phyloP scores from a whole-genome alignment of 192 early-diverging fungal species.

The Thoreauomyces humboldtii region DNA sequence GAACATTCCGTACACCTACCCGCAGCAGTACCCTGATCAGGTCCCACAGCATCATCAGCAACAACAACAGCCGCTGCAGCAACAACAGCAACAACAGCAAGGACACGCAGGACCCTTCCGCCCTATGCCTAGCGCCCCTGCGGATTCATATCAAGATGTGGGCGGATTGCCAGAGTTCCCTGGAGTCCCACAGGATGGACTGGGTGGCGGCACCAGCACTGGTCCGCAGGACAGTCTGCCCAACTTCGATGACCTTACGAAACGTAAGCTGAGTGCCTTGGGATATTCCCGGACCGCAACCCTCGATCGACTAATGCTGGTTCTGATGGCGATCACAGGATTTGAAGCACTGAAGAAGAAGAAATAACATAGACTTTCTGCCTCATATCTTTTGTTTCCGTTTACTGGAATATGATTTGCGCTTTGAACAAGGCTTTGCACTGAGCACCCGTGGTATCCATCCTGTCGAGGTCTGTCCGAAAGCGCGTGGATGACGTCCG shows the following conservation, averaged over 20 bases:
- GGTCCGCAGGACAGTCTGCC: constrained; percentile 49
- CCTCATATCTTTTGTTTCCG: too few species aligned
- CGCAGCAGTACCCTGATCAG: constrained; percentile 15
- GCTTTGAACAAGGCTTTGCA: too few species aligned
- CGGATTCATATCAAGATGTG: constrained; percentile 13
- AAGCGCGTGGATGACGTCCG: too few species aligned
- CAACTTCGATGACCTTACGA: constrained; percentile 73
- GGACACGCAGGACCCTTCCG: not conserved
- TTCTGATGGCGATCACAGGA: constrained; percentile 18
- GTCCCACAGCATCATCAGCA: not conserved
- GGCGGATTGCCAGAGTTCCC: constrained; percentile 13
- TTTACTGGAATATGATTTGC: too few species aligned
- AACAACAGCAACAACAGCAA: constrained; percentile 16
- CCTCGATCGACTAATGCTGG: not conserved
- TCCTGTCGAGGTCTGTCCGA: too few species aligned
- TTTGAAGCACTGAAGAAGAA: constrained; percentile 71
- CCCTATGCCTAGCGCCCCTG: constrained; percentile 30
- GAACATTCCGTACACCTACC: constrained; percentile 25
- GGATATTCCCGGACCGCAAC: not conserved
- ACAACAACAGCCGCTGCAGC: constrained; percentile 4
- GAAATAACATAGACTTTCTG: constrained; percentile 18
- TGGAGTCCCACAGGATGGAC: constrained; percentile 5
- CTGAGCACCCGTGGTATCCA: too few species aligned
- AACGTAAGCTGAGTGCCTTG: constrained; percentile 33
- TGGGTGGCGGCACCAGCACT: constrained; percentile 13